Conservation (phyloP, 768 basidiomycete species). For the Glaciozyma antarctica region DNA sequence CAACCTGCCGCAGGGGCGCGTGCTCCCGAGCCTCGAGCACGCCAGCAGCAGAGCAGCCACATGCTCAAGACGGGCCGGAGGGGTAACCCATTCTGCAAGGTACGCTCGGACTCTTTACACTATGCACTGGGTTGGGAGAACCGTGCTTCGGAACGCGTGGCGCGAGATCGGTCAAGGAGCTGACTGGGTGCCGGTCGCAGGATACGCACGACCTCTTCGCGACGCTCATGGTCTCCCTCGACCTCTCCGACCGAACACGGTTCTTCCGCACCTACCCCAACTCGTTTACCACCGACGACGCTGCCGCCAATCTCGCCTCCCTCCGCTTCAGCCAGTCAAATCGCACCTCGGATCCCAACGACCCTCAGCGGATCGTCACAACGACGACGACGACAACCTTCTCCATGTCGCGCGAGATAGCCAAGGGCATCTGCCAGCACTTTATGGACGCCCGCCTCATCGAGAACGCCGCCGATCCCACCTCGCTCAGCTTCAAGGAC, state of each 20-base stretch:
- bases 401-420: constrained; percentile 99
- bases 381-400: constrained; percentile 99
- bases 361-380: constrained; percentile 94
- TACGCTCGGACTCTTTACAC: constrained; percentile 6
- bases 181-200: constrained; percentile 42
- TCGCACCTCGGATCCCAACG: constrained; percentile 94
- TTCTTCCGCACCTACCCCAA: constrained; percentile 93
- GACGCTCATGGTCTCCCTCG: constrained; percentile 85
- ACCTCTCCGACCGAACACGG: constrained; percentile 79
- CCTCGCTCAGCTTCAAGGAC: constrained; percentile 87
- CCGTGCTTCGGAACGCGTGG: no score
- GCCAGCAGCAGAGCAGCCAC: constrained; percentile 34
- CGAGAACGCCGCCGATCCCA: constrained; percentile 87
- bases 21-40: constrained; percentile 7
- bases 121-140: neutral
- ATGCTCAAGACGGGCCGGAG: constrained; percentile 36
- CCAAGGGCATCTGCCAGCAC: constrained; percentile 98
- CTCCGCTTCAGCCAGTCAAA: constrained; percentile 99
- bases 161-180: neutral
- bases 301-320: constrained; percentile 80
- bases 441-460: constrained; percentile 98
- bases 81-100: constrained; percentile 37
- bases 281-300: constrained; percentile 90
- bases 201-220: constrained; percentile 98
- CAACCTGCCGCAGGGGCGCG: no score